Percentiles rank a stretch among this genome's conserved stretches.
phyloP scores from a whole-genome alignment of 169 alveolate genomes.

The Cryptosporidium canis region DNA sequence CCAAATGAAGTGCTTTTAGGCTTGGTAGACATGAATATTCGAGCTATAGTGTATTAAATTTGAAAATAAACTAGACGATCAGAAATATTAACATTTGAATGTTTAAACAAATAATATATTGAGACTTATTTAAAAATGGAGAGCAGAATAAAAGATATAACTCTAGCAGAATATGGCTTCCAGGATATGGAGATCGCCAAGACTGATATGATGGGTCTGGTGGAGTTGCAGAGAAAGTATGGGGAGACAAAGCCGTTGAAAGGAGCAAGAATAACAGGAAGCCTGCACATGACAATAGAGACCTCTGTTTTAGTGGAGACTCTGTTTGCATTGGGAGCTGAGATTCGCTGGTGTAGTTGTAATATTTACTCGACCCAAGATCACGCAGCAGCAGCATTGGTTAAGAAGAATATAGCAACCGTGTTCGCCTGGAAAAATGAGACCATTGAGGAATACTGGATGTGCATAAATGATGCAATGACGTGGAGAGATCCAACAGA shows the following conservation, averaged over 20 bases:
- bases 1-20: too few relatives aligned
- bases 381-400: constrained; percentile 96
- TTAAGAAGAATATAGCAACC: constrained; percentile 87
- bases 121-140: neutral
- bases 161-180: constrained; percentile 93
- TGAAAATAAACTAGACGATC: neutral
- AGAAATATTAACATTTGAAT: neutral
- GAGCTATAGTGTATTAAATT: too few relatives aligned
- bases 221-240: constrained; percentile 90
- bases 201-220: constrained; percentile 97
- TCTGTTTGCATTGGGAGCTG: constrained; percentile 92
- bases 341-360: constrained; percentile 97
- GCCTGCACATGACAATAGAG: constrained; percentile 97
- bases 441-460: constrained; percentile 96
- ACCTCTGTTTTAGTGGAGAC: constrained; percentile 91
- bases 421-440: constrained; percentile 98
- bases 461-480: constrained; percentile 93
- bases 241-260: constrained; percentile 89
- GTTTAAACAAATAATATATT: neutral
- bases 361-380: constrained; percentile 98
- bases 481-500: constrained; percentile 90
- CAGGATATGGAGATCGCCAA: constrained; percentile 92
- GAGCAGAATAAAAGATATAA: constrained; percentile 87
- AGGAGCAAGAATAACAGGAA: constrained; percentile 96
- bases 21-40: too few relatives aligned